These are phyloP conservation scores for Boechera stricta DNA, from an alignment of 345 rosid genomes.

Conservation along the genomic window DNA sequence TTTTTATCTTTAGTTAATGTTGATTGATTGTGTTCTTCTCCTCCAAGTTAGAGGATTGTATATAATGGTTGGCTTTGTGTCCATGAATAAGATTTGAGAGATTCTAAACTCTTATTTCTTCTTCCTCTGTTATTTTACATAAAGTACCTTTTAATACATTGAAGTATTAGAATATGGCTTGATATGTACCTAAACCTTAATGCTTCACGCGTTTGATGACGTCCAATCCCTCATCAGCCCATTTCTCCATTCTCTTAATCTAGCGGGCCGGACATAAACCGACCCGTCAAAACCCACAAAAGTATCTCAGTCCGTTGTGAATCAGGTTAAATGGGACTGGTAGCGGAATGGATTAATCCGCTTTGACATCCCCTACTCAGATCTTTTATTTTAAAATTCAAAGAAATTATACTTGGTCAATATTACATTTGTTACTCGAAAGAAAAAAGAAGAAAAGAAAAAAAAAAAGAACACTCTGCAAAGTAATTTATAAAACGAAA, in stretches of 20 bases:
- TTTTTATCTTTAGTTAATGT: too few species aligned
- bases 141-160: not conserved
- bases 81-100: too few species aligned
- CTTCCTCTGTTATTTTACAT: too few species aligned
- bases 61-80: too few species aligned
- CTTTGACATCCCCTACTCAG: not conserved
- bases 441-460: not conserved
- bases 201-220: not conserved
- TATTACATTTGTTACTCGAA: not conserved
- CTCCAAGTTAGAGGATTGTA: too few species aligned
- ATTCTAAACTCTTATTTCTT: too few species aligned
- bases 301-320: not conserved
- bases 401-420: not conserved
- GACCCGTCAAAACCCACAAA: not conserved
- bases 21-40: too few species aligned
- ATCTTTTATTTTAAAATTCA: not conserved
- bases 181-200: not conserved
- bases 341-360: not conserved
- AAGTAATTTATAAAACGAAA: slow-evolving; percentile 15
- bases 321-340: not conserved
- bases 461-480: not conserved
- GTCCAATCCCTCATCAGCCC: not conserved
- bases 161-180: not conserved
- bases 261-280: not conserved
- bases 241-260: not conserved